These are phyloP conservation scores for Arabidopsis arenosa DNA, from an alignment of 345 rosid species.

Conservation along the genomic window DNA sequence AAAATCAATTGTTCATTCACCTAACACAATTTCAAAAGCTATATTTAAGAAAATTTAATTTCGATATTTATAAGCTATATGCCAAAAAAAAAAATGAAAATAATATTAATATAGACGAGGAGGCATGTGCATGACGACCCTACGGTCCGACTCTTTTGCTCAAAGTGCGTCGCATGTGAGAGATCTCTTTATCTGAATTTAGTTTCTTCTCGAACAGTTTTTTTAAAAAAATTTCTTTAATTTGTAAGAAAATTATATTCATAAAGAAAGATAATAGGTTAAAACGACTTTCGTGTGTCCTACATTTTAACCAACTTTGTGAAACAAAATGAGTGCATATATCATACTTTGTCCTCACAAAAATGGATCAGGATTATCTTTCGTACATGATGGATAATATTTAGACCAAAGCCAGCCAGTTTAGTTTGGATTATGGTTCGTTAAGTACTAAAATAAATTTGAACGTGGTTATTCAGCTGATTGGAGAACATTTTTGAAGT, in stretches of 20 bases:
- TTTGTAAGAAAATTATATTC: slow-evolving; percentile 1
- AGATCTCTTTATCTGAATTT: slow-evolving; percentile 45
- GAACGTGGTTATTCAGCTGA: background rate
- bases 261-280: slow-evolving; percentile 27
- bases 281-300: slow-evolving; percentile 37
- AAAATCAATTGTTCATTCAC: slow-evolving; percentile 18
- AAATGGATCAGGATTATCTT: background rate
- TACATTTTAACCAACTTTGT: slow-evolving; percentile 35
- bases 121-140: slow-evolving; percentile 50
- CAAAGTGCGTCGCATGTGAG: slow-evolving; percentile 50
- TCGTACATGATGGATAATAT: background rate
- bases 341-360: slow-evolving; percentile 37
- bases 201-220: slow-evolving; percentile 40
- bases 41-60: background rate
- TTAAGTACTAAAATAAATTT: background rate
- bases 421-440: background rate
- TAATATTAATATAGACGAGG: slow-evolving; percentile 25
- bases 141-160: slow-evolving; percentile 46
- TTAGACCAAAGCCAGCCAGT: background rate
- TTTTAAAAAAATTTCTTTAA: background rate
- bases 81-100: slow-evolving; percentile 24
- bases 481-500: slow-evolving; percentile 2
- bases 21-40: slow-evolving; percentile 4
- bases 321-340: slow-evolving; percentile 43
- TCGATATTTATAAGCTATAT: slow-evolving; percentile 32